Base-by-base conservation (phyloP, 2,329 filamentous ascomycete species). In the Fusarium multiceps region DNA sequence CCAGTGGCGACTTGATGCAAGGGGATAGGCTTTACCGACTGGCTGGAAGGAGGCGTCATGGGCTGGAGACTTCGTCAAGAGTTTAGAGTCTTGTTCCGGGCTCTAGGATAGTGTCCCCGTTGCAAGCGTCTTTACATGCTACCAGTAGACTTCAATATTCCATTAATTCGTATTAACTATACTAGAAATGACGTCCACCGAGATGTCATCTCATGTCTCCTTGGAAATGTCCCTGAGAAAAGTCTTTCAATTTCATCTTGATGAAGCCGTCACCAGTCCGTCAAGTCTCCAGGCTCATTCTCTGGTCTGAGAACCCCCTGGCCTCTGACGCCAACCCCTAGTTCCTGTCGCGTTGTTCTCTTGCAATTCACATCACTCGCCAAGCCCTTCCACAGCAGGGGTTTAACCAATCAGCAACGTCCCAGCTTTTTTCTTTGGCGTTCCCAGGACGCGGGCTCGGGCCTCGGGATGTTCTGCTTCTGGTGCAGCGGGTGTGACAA, bases 401-500 rank as follows among this genome's bases (percentile, higher is more conserved):
- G 51, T 9, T 18, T 8, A 18, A 34, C 76, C 75, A 78, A 78
- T 78, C 69, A 77, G 5, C 50, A 25, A 30, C 48, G 74, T 77
- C 75, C 74, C 76, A 68, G 71, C 63, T 64, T 64, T 63, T 50
- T 69, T 71, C 53, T 45, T 68, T 74, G 69, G 72, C 66, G 68
- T 75, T 71, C 72, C 76, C 72, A 74, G 68, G 59, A 75, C 75
- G 60, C 62, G 67, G 76, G 68, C 69, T 76, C 74, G 75, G 75
- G 73, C 73, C 72, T 74, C 72, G 71, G 73, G 69, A 75, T 75
- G 73, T 75, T 68, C 73, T 75, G 73, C 73, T 74, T 75, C 69
- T 72, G 34, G 34, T 37, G 63, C 48, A 68, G 34, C 49, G 59
- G 60, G 48, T 68, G 63, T 63, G 59, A 71, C 72, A 61, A 51